phyloP scores from a whole-genome alignment of 2,329 filamentous ascomycete genomes.

The Pleurostoma richardsiae region DNA sequence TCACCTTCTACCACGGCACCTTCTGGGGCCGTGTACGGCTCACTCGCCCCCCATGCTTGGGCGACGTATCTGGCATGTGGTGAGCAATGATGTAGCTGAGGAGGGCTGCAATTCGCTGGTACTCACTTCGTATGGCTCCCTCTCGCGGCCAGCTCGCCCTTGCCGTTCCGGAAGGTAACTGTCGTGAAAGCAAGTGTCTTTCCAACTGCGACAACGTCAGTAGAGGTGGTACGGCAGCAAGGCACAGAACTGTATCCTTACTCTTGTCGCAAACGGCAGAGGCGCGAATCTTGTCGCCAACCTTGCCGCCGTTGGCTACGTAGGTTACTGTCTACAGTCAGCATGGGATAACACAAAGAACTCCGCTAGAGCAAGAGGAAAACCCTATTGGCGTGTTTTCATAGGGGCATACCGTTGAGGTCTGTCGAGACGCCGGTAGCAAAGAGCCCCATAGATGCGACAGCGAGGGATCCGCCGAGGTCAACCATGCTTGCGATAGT shows the following conservation, averaged over 20 bases:
- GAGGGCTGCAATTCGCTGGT: neutral
- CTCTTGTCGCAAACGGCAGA: constrained; percentile 59
- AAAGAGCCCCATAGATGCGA: constrained; percentile 59
- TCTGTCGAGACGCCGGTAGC: constrained; percentile 62
- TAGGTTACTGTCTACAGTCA: constrained; percentile 49
- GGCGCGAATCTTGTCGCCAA: constrained; percentile 51
- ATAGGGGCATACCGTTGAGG: constrained; percentile 44
- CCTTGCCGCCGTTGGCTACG: constrained; percentile 50
- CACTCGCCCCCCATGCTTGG: constrained; percentile 6
- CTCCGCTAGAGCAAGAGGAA: neutral
- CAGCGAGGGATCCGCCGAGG: constrained; percentile 59
- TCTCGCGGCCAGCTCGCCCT: constrained; percentile 55
- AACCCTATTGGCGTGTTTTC: no score
- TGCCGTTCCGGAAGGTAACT: constrained; percentile 52
- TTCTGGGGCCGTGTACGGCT: constrained; percentile 6
- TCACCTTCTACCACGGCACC: constrained; percentile 1
- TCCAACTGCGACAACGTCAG: constrained; percentile 42
- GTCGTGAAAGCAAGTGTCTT: constrained; percentile 59
- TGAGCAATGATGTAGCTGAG: neutral
- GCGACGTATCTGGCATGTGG: neutral
- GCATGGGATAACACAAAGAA: neutral
- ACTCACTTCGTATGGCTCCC: constrained; percentile 63
- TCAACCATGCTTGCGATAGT: constrained; percentile 74
- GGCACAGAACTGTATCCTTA: constrained; percentile 20
- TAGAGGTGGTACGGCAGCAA: neutral